A percentile compares a stretch with the other conserved stretches of the same genome.
Conservation (phyloP, 2,329 filamentous ascomycete genomes). For the Verticillium zaregamsianum region DNA sequence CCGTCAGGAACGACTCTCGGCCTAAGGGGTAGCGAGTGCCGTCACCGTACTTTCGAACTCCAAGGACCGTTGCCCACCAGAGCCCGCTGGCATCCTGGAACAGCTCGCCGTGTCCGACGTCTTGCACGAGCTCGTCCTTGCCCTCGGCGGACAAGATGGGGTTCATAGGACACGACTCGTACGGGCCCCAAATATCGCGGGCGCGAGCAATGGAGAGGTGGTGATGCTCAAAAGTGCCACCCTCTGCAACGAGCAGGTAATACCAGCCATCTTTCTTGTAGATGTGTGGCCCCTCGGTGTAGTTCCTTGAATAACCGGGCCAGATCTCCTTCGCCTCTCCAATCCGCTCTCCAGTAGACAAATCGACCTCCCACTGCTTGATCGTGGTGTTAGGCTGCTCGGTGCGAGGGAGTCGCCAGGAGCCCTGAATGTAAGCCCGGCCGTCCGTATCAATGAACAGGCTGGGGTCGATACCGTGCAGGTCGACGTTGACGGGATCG, state of each 20-base stretch:
- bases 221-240: conserved; percentile 28
- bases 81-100: conserved; percentile 9
- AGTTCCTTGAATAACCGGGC: background rate
- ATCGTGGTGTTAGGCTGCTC: conserved; percentile 14
- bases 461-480: conserved; percentile 30
- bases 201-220: conserved; percentile 23
- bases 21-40: conserved; percentile 5
- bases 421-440: conserved; percentile 29
- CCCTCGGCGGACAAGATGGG: conserved; percentile 22
- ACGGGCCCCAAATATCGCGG: conserved; percentile 22
- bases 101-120: conserved; percentile 10
- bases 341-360: conserved; percentile 2
- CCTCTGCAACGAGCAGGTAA: conserved; percentile 35
- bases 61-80: conserved; percentile 14
- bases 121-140: conserved; percentile 11
- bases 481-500: conserved; percentile 25
- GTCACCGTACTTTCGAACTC: conserved; percentile 7
- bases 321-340: background rate
- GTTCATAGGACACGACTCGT: conserved; percentile 18
- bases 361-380: conserved; percentile 11
- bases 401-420: background rate
- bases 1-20: conserved; percentile 8
- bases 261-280: conserved; percentile 30
- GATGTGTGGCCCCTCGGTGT: conserved; percentile 31
- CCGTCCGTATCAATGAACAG: conserved; percentile 37